Conservation (phyloP, 2,329 filamentous ascomycete species). For the Sclerotinia spermophila region DNA sequence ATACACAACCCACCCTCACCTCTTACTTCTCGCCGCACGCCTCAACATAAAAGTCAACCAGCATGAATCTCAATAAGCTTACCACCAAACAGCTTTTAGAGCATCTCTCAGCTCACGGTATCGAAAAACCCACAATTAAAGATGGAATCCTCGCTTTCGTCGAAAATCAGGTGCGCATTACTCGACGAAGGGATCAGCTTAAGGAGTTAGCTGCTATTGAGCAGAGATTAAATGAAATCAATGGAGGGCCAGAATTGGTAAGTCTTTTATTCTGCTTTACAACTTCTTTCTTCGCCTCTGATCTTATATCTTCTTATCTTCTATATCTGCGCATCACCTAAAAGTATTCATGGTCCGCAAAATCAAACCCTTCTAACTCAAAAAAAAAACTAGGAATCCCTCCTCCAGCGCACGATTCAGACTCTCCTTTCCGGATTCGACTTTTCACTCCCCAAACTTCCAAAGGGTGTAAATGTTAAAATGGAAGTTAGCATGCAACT, state of each 20-base stretch:
- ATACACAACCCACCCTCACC: neutral
- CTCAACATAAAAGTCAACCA: neutral
- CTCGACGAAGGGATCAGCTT: neutral
- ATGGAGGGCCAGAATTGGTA: neutral
- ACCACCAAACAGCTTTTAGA: neutral
- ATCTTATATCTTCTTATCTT: neutral
- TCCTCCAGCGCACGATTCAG: neutral
- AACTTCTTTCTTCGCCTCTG: neutral
- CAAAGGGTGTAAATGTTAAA: neutral
- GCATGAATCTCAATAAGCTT: neutral
- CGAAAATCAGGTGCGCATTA: neutral
- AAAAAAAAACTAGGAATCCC: neutral
- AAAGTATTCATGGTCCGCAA: no score
- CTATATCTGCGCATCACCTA: neutral
- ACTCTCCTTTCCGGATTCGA: neutral
- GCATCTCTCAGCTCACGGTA: neutral
- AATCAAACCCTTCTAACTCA: neutral
- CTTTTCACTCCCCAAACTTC: neutral
- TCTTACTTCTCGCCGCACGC: no score
- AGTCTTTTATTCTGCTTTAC: neutral
- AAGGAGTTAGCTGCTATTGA: neutral
- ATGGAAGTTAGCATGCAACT: neutral
- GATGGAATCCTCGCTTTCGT: neutral
- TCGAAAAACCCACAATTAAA: neutral
- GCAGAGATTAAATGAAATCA: neutral